phyloP scores from a whole-genome alignment of 805 yeast species.

The Yarrowia osloensis region DNA sequence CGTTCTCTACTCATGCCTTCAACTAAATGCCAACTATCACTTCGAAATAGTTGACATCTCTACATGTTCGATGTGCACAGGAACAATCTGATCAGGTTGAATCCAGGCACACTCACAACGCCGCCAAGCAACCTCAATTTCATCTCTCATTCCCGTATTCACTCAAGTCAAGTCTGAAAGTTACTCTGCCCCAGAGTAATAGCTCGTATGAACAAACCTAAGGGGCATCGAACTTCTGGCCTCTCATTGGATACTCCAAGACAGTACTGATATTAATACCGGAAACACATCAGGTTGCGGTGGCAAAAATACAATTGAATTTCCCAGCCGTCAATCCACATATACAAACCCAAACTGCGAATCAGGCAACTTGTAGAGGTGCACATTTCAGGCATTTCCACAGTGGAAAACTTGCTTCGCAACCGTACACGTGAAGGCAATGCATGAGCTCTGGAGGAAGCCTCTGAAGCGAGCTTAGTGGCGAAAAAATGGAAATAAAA shows the following conservation, averaged over 20 bases:
- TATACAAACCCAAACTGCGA: neutral
- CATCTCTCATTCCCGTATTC: no score
- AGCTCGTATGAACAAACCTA: constrained; percentile 1
- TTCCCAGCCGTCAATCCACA: neutral
- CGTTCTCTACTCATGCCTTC: no score
- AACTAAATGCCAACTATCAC: no score
- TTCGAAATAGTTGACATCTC: no score
- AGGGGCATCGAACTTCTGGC: neutral
- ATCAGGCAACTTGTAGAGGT: neutral
- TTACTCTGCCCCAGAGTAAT: neutral
- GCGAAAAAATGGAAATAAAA: neutral
- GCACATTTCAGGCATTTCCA: neutral
- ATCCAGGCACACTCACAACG: no score
- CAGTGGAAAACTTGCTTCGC: neutral
- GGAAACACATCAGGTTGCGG: neutral
- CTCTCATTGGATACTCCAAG: neutral
- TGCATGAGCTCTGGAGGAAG: neutral
- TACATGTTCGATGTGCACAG: no score
- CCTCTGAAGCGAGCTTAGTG: neutral
- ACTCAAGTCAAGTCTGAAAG: neutral
- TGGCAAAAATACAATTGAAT: neutral
- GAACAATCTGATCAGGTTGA: no score
- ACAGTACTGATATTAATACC: neutral
- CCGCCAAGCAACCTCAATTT: no score
- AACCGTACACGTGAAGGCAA: neutral